Conservation (phyloP, 352 stramenopile species). For the Phytophthora capsici region DNA sequence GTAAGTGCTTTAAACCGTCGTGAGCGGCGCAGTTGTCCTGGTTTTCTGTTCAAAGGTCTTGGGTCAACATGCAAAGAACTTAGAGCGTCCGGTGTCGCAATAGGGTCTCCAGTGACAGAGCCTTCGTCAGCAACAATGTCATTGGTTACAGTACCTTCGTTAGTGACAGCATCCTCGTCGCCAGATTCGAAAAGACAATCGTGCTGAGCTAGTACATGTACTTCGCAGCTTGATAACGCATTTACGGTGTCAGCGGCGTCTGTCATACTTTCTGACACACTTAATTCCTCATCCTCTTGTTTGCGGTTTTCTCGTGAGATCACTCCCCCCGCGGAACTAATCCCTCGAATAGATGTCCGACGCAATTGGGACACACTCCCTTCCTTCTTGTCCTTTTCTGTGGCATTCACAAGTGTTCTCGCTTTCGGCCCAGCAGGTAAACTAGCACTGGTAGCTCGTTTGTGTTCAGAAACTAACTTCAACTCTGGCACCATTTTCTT, state of each 20-base stretch:
- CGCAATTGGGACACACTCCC: background rate
- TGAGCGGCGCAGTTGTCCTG: slow-evolving; percentile 16
- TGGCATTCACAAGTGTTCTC: background rate
- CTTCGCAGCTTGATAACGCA: background rate
- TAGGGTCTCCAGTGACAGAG: background rate
- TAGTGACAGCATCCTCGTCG: background rate
- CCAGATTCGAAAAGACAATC: background rate
- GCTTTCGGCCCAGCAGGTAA: background rate
- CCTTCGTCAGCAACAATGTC: background rate
- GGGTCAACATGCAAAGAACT: background rate
- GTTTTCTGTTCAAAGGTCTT: slow-evolving; percentile 1
- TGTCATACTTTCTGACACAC: background rate
- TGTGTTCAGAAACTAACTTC: background rate
- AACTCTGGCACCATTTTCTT: background rate
- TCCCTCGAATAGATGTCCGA: background rate
- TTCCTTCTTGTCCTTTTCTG: background rate
- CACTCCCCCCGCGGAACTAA: background rate
- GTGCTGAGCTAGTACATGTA: background rate
- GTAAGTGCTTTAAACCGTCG: slow-evolving; percentile 21
- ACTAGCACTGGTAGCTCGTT: slow-evolving; percentile 7
- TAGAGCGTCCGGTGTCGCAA: background rate
- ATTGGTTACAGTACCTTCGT: background rate
- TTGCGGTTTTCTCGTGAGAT: background rate
- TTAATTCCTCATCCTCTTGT: background rate
- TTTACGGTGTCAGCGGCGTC: background rate